A percentile compares a stretch with the other conserved stretches of the same genome.
These are phyloP conservation scores for Phaffia tasmanica DNA, from an alignment of 768 basidiomycete species.

Conservation along the genomic window DNA sequence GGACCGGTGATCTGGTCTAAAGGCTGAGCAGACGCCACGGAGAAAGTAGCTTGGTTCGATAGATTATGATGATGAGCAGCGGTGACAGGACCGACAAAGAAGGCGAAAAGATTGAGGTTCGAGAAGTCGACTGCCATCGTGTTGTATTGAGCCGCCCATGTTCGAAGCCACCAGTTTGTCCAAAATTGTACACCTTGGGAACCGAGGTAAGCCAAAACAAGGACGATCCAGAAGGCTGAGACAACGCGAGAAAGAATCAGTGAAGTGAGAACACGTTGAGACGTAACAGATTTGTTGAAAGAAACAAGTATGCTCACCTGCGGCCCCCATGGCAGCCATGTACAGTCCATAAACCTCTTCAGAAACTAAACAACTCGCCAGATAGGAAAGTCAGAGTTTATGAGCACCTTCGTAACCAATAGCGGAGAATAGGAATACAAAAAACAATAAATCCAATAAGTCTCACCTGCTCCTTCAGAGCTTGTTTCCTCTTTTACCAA, in stretches of 20 bases:
- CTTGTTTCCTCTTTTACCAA: slow-evolving; percentile 20
- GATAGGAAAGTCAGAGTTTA: neutral
- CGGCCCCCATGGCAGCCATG: slow-evolving; percentile 8
- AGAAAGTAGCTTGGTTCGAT: slow-evolving; percentile 18
- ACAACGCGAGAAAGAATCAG: slow-evolving; percentile 30
- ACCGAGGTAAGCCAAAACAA: slow-evolving; percentile 31
- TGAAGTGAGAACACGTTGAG: too few relatives aligned
- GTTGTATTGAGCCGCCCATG: slow-evolving; percentile 31
- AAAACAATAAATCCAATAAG: neutral
- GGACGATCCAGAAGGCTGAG: slow-evolving; percentile 33
- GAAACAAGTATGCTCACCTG: too few relatives aligned
- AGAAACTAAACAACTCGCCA: neutral
- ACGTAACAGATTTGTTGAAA: too few relatives aligned
- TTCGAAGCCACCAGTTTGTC: slow-evolving; percentile 36
- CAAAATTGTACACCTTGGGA: slow-evolving; percentile 35
- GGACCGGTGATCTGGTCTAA: neutral
- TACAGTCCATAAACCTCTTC: neutral
- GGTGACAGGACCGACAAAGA: slow-evolving; percentile 14
- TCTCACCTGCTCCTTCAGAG: neutral
- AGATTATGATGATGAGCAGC: neutral
- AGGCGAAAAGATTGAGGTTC: neutral
- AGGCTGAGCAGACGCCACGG: neutral
- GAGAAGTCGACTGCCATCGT: neutral
- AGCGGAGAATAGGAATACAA: too few relatives aligned
- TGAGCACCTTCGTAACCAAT: too few relatives aligned